phyloP scores from a whole-genome alignment of 2,329 filamentous ascomycete genomes.

The Colletotrichum incanum region DNA sequence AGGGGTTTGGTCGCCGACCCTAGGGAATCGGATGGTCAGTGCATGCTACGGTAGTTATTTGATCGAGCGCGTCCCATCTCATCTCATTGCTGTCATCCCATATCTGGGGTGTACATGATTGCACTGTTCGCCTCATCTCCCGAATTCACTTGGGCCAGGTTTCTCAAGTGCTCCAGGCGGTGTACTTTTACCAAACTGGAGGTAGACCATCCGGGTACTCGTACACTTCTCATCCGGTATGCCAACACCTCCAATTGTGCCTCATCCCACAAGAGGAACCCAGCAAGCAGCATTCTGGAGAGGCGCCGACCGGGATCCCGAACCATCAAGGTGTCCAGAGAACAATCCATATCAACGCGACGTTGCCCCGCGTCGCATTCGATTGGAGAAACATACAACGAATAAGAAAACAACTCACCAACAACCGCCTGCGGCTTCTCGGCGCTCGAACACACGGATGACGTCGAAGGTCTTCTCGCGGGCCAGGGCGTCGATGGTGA shows the following conservation, averaged over 20 bases:
- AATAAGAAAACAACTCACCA: constrained; percentile 62
- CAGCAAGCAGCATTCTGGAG: neutral
- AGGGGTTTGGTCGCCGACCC: constrained; percentile 58
- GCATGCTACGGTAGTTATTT: neutral
- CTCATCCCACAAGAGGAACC: neutral
- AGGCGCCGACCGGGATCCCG: neutral
- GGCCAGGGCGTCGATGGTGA: constrained; percentile 72
- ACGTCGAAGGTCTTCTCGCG: constrained; percentile 72
- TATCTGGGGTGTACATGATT: neutral
- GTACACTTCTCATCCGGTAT: neutral
- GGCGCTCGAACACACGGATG: constrained; percentile 74
- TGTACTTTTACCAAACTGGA: neutral
- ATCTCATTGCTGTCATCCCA: neutral
- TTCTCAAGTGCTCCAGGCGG: neutral
- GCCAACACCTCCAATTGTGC: neutral
- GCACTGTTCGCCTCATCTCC: neutral
- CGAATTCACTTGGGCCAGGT: no score
- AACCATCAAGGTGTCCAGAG: constrained; percentile 26
- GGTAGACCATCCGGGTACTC: constrained; percentile 17
- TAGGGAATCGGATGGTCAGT: constrained; percentile 46
- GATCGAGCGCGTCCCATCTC: neutral
- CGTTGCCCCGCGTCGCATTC: neutral
- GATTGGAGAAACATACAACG: neutral
- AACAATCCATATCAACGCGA: neutral
- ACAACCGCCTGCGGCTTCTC: constrained; percentile 72